A percentile compares a stretch with the other conserved stretches of the same genome.
Evolutionary conservation across 2,329 filamentous ascomycete species (phyloP).

Genomic region (Pyricularia sp.): DNA sequence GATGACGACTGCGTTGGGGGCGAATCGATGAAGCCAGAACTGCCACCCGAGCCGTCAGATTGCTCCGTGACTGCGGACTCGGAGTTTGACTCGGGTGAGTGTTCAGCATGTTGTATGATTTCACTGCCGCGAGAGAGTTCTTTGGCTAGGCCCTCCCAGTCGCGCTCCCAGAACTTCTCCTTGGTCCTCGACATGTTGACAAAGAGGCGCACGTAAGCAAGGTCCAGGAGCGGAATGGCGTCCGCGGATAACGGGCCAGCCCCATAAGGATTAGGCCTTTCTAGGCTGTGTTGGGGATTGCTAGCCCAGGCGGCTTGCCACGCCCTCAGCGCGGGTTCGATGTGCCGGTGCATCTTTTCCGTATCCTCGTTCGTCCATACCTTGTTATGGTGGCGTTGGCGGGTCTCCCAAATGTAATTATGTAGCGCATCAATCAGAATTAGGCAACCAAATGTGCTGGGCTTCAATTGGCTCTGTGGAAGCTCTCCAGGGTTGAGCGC

Average conservation of each 20-base stretch:
- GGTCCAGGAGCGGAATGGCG: slow-evolving; percentile 77
- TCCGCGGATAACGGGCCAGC: slow-evolving; percentile 76
- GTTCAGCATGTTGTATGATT: slow-evolving; percentile 54
- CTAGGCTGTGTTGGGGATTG: slow-evolving; percentile 71
- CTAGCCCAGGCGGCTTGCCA: slow-evolving; percentile 90
- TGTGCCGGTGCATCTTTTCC: slow-evolving; percentile 89
- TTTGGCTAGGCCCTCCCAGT: slow-evolving; percentile 84
- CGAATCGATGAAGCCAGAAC: slow-evolving; percentile 35
- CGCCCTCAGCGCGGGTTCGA: slow-evolving; percentile 83
- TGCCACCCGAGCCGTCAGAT: slow-evolving; percentile 32
- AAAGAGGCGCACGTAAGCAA: slow-evolving; percentile 85
- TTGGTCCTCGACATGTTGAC: slow-evolving; percentile 88
- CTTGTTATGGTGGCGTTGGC: slow-evolving; percentile 76
- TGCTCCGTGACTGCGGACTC: slow-evolving; percentile 30
- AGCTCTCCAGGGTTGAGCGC: slow-evolving; percentile 29
- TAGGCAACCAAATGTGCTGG: slow-evolving; percentile 85
- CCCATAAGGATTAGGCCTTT: slow-evolving; percentile 74
- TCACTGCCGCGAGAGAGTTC: slow-evolving; percentile 71
- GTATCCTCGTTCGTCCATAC: slow-evolving; percentile 87
- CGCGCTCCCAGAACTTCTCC: slow-evolving; percentile 85
- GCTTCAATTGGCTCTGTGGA: slow-evolving; percentile 52
- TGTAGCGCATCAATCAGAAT: slow-evolving; percentile 88
- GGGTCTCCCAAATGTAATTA: slow-evolving; percentile 97
- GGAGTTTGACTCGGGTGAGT: slow-evolving; percentile 35
- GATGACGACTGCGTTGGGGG: slow-evolving; percentile 38